A percentile compares a stretch with the other conserved stretches of the same genome.
phyloP scores from a whole-genome alignment of 1,139 yeast genomes.

The Arxiozyma bovina region DNA sequence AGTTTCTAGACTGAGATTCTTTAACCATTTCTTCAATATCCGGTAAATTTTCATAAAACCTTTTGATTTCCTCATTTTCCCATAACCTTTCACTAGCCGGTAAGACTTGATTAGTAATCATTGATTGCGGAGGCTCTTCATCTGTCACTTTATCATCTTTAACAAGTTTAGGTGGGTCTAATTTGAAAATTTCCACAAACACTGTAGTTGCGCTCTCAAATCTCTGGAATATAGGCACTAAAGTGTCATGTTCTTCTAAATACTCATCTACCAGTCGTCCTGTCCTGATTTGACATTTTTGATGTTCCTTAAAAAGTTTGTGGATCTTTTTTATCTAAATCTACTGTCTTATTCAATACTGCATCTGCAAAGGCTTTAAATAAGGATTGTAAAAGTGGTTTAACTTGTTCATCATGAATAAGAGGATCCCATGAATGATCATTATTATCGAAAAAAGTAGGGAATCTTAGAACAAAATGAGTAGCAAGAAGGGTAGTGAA shows the following conservation, averaged over 20 bases:
- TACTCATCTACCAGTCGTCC: slow-evolving; percentile 55
- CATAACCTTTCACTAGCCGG: slow-evolving; percentile 39
- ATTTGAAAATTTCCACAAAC: slow-evolving; percentile 38
- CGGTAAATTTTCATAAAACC: slow-evolving; percentile 50
- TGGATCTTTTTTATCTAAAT: slow-evolving; percentile 33
- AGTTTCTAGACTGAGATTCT: slow-evolving; percentile 4
- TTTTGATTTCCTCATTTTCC: slow-evolving; percentile 57
- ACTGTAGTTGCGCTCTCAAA: slow-evolving; percentile 39
- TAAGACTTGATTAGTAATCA: slow-evolving; percentile 21
- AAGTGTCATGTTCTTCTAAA: slow-evolving; percentile 36
- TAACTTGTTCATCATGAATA: slow-evolving; percentile 18
- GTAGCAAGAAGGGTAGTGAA: slow-evolving; percentile 40
- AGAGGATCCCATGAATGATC: slow-evolving; percentile 18
- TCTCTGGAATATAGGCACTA: slow-evolving; percentile 36
- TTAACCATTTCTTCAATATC: slow-evolving; percentile 22
- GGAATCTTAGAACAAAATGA: slow-evolving; percentile 46
- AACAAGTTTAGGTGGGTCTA: slow-evolving; percentile 29
- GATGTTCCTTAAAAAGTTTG: slow-evolving; percentile 37
- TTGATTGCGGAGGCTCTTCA: slow-evolving; percentile 11
- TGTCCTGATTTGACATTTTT: slow-evolving; percentile 52
- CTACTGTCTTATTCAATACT: slow-evolving; percentile 35
- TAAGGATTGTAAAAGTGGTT: slow-evolving; percentile 30
- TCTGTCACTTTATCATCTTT: slow-evolving; percentile 21
- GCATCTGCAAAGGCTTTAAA: slow-evolving; percentile 43
- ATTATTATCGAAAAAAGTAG: slow-evolving; percentile 27